A percentile compares a stretch with the other conserved stretches of the same genome.
Evolutionary conservation across 2,329 filamentous ascomycete species (phyloP).

Genomic region (Trichoderma sp.): DNA sequence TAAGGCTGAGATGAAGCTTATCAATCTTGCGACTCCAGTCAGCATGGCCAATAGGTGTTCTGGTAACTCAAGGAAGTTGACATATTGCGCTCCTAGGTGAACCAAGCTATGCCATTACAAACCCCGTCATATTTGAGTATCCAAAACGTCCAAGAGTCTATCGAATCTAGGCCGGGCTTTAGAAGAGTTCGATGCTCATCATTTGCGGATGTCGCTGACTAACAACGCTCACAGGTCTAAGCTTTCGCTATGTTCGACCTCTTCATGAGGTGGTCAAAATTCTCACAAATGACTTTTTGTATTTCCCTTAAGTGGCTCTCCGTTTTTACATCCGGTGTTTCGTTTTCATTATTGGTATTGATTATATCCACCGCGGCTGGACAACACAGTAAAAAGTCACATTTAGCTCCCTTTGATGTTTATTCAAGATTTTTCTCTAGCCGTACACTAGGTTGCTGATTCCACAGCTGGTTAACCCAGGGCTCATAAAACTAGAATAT

Average conservation of each 20-base stretch:
- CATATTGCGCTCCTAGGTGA: neutral
- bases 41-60: neutral
- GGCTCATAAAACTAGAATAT: no score
- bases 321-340: accelerated
- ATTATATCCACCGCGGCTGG: no score
- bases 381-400: no score
- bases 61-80: neutral
- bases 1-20: neutral
- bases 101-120: neutral
- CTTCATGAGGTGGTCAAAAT: neutral
- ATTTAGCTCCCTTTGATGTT: no score
- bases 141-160: neutral
- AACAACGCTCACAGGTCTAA: no score
- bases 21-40: neutral
- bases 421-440: no score
- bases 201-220: no score
- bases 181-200: neutral
- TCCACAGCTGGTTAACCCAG: no score
- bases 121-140: neutral
- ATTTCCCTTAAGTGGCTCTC: no score
- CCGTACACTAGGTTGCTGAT: no score
- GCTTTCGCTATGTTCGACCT: neutral
- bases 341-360: no score
- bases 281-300: no score
- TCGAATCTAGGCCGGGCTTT: neutral